Base-by-base conservation (phyloP, 1,284 basidiomycete species). In the Schizopora paradoxa region DNA sequence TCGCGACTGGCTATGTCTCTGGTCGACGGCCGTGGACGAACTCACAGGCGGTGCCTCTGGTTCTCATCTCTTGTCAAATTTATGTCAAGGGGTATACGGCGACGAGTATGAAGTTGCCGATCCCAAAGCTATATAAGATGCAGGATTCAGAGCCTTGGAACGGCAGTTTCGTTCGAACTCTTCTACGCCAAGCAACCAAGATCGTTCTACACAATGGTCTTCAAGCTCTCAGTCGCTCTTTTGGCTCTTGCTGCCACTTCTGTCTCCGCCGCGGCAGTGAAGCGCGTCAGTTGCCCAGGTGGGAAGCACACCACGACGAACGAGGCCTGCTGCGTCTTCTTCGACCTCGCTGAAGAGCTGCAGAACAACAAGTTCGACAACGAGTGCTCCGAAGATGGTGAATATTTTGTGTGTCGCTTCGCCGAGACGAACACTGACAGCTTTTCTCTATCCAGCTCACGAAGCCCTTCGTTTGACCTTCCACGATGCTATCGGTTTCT, bases 301-400 rank as follows among this genome's bases (percentile, higher is more conserved):
- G 43, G 50, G 26, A 45, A 45, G 11, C 26, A 49, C 43, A 49
- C 47, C 7, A 43, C 47, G 4, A 36, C 34, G 22, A 42, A 51
- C 29, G 39, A 47, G 13, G 43, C 37, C 11, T 22, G 34, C 23
- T 26, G 16, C 8, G 7, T 13, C 11, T 34, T 33, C 10, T 22
- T n/a, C 21, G 18, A 25, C 21, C 19, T 14, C 25, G 31, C 21
- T 16, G 45, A 56, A 16, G 52, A 56, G 47, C 41, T 58, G 11
- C 51, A 56, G 37, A 33, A 18, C 21, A 49, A 43, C 13, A 41
- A 52, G 14, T 56, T 56, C 46, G 51, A 56, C 13, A 42, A 42
- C 22, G 40, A 49, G 16, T 56, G 54, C 22, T 42, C 48, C 23
- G 54, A 56, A 45, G 54, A 56, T 14, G 49, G 49, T 48, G 36